Conservation (phyloP, 108 stramenopile genomes). For the Conticribra weissflogii region DNA sequence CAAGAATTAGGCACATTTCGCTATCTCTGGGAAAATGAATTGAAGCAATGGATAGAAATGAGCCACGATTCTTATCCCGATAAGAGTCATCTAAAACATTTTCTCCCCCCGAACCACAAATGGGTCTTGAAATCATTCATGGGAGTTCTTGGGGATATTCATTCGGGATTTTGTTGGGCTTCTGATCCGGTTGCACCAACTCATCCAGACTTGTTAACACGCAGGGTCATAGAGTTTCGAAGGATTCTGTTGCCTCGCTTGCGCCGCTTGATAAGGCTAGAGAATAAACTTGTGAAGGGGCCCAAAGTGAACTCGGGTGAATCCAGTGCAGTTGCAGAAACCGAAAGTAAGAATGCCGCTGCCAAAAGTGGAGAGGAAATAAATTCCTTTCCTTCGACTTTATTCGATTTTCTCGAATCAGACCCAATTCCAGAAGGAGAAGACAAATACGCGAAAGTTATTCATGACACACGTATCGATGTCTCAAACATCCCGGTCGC, state of each 20-base stretch:
- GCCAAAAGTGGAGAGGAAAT: constrained; percentile 1
- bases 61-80: neutral
- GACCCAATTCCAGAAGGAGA: neutral
- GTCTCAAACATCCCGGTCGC: constrained; percentile 22
- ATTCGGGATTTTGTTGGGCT: constrained; percentile 33
- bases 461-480: constrained; percentile 29
- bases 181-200: constrained; percentile 21
- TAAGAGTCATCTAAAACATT: neutral
- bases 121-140: constrained; percentile 45
- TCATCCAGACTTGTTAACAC: constrained; percentile 5
- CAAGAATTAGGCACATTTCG: constrained; percentile 19
- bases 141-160: constrained; percentile 38
- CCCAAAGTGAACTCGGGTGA: neutral
- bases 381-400: no score
- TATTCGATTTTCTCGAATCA: constrained; percentile 12
- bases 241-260: constrained; percentile 9
- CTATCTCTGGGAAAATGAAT: constrained; percentile 35
- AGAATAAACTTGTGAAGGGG: neutral
- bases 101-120: constrained; percentile 9
- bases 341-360: neutral
- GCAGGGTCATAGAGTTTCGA: constrained; percentile 6
- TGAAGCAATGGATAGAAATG: constrained; percentile 13
- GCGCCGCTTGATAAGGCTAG: constrained; percentile 1
- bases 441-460: constrained; percentile 33
- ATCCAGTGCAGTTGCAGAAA: neutral